Conservation (phyloP, 352 stramenopile species). For the Globisporangium polare region DNA sequence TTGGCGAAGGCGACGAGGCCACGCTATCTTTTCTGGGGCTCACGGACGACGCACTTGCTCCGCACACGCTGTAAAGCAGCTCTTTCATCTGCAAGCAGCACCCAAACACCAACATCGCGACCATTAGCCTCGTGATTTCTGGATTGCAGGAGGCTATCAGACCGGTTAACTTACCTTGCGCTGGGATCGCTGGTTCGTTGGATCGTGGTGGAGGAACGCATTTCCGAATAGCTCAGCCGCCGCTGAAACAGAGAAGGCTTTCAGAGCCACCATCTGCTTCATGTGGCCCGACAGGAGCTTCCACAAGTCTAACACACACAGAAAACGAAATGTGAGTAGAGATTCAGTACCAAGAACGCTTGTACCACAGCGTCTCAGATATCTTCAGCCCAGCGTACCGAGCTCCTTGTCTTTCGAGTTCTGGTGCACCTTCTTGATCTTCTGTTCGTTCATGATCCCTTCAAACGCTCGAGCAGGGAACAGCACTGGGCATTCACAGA, state of each 20-base stretch:
- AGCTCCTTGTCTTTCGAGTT: slow-evolving; percentile 66
- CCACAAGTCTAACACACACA: slow-evolving; percentile 48
- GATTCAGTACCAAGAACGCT: slow-evolving; percentile 2
- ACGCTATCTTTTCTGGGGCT: slow-evolving; percentile 23
- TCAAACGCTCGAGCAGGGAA: slow-evolving; percentile 73
- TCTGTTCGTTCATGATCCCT: slow-evolving; percentile 79
- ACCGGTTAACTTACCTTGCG: slow-evolving; percentile 41
- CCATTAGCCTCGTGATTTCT: neutral
- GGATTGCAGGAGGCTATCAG: neutral
- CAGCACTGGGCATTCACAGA: slow-evolving; percentile 29
- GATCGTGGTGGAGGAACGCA: slow-evolving; percentile 56
- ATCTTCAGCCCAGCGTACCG: slow-evolving; percentile 20
- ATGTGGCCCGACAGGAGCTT: slow-evolving; percentile 54
- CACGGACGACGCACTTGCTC: slow-evolving; percentile 16
- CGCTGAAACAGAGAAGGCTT: slow-evolving; percentile 28
- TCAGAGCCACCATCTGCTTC: slow-evolving; percentile 47
- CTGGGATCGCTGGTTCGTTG: slow-evolving; percentile 52
- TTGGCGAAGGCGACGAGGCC: slow-evolving; percentile 14
- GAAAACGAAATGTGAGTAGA: neutral
- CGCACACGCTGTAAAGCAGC: slow-evolving; percentile 46
- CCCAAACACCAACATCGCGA: neutral
- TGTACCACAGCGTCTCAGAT: neutral
- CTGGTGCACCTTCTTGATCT: slow-evolving; percentile 74
- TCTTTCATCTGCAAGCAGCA: slow-evolving; percentile 49
- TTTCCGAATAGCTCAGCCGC: slow-evolving; percentile 45